These are phyloP conservation scores for Vitis hybrid DNA, from an alignment of 177 flowering plant genomes.

Conservation along the genomic window DNA sequence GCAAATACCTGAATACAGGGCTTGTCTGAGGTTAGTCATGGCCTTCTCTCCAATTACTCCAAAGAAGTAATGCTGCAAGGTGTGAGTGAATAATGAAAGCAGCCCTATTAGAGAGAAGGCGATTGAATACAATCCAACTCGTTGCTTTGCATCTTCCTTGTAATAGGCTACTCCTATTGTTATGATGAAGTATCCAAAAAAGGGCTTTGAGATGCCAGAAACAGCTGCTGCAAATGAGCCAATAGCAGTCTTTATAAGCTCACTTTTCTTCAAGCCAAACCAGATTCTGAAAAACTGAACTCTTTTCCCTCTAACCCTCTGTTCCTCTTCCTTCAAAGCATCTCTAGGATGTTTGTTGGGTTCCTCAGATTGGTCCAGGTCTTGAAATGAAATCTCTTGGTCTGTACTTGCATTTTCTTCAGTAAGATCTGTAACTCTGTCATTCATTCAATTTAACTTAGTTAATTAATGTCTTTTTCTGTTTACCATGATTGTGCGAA, in stretches of 20 bases:
- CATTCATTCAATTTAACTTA: constrained; percentile 7
- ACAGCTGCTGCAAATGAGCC: constrained; percentile 68
- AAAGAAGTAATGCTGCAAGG: constrained; percentile 65
- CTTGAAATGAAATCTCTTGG: constrained; percentile 16
- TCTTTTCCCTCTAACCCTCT: constrained; percentile 4
- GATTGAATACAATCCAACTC: constrained; percentile 49
- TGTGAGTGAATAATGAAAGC: constrained; percentile 53
- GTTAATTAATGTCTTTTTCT: background rate
- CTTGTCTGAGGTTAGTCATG: constrained; percentile 54
- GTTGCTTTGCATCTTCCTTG: constrained; percentile 25
- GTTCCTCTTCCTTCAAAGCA: constrained; percentile 15
- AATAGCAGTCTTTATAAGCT: constrained; percentile 36
- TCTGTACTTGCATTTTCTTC: constrained; percentile 23
- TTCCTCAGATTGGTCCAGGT: constrained; percentile 18
- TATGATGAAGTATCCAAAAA: constrained; percentile 72
- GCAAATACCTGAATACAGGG: constrained; percentile 52
- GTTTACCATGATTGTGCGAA: background rate
- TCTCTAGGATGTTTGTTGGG: constrained; percentile 6
- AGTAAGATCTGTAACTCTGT: constrained; percentile 22
- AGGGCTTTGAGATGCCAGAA: constrained; percentile 76
- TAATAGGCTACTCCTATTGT: constrained; percentile 71
- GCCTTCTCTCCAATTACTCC: constrained; percentile 72
- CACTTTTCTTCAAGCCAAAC: constrained; percentile 38
- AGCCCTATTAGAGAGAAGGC: constrained; percentile 45
- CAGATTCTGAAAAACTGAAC: constrained; percentile 42